Conservation (phyloP, 257 asterid genomes). For the Solanum peruvianum region DNA sequence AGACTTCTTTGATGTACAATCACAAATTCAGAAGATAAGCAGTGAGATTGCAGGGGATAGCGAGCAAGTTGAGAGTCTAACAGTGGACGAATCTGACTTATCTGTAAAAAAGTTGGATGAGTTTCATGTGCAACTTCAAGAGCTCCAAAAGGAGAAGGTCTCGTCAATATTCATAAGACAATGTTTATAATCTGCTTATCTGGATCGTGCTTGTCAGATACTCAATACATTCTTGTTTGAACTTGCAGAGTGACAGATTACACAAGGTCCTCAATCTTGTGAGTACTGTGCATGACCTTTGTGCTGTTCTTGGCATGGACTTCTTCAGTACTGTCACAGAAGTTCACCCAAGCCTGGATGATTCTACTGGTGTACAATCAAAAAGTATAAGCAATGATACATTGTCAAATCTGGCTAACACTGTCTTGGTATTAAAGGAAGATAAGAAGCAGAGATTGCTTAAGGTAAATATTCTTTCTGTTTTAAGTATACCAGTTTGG, state of each 20-base stretch:
- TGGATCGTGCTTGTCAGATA: background rate
- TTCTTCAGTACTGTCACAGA: slow-evolving; percentile 67
- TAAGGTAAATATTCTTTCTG: slow-evolving; percentile 37
- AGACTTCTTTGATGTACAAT: slow-evolving; percentile 83
- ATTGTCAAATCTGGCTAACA: slow-evolving; percentile 65
- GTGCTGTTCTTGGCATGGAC: slow-evolving; percentile 93
- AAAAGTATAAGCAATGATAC: slow-evolving; percentile 92
- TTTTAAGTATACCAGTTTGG: background rate
- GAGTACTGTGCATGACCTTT: slow-evolving; percentile 88
- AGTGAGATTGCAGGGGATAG: slow-evolving; percentile 73
- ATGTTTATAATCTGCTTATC: background rate
- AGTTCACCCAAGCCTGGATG: slow-evolving; percentile 89
- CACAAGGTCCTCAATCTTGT: slow-evolving; percentile 92
- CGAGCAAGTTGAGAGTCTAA: slow-evolving; percentile 47
- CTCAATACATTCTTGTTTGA: slow-evolving; percentile 2
- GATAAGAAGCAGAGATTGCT: slow-evolving; percentile 74
- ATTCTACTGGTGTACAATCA: slow-evolving; percentile 66
- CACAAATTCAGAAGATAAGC: slow-evolving; percentile 71
- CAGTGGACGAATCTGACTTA: slow-evolving; percentile 76
- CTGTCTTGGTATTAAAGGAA: slow-evolving; percentile 64
- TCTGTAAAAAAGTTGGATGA: slow-evolving; percentile 75
- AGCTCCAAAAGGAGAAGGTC: slow-evolving; percentile 94
- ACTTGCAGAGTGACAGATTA: slow-evolving; percentile 77
- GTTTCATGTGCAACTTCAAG: slow-evolving; percentile 74
- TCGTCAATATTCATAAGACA: background rate